phyloP scores from a whole-genome alignment of 176 grass and related monocot species.

The Avena atlantica region DNA sequence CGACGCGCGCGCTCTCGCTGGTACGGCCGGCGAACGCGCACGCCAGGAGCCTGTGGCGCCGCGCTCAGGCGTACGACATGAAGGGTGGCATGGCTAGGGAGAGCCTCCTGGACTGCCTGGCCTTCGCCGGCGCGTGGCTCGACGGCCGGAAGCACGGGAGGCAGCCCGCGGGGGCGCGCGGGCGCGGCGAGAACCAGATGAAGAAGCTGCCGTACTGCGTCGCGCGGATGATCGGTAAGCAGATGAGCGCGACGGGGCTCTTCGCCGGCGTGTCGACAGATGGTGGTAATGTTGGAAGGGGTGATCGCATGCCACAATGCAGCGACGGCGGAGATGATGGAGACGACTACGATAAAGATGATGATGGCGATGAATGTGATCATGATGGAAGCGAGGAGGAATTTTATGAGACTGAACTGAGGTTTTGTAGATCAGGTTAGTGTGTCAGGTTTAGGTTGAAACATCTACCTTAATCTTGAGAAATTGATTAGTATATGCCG shows the following conservation, averaged over 20 bases:
- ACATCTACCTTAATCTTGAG: background rate
- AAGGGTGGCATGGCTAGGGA: conserved; percentile 92
- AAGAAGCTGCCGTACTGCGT: conserved; percentile 80
- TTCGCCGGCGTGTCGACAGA: conserved; percentile 53
- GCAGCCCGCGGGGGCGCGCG: background rate
- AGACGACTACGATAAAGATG: background rate
- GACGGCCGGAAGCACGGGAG: conserved; percentile 29
- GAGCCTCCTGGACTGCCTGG: conserved; percentile 88
- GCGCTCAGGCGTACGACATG: conserved; percentile 91
- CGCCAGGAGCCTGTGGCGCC: conserved; percentile 80
- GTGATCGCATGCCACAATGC: conserved; percentile 34
- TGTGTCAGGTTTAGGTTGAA: background rate
- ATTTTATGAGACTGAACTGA: conserved; percentile 31
- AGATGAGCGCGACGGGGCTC: conserved; percentile 66
- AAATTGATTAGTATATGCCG: too few species aligned
- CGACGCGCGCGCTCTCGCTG: conserved; percentile 80
- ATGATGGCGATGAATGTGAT: background rate
- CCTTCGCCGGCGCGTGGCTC: conserved; percentile 66
- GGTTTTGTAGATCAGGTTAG: conserved; percentile 45
- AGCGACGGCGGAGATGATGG: background rate
- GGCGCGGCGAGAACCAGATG: background rate
- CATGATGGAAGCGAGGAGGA: conserved; percentile 42
- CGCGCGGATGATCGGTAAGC: conserved; percentile 84
- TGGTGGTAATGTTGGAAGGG: background rate
- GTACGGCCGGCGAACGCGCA: conserved; percentile 68